Evolutionary conservation across 1,139 yeast species (phyloP).

Genomic region (Saccharomyces hybrid): DNA sequence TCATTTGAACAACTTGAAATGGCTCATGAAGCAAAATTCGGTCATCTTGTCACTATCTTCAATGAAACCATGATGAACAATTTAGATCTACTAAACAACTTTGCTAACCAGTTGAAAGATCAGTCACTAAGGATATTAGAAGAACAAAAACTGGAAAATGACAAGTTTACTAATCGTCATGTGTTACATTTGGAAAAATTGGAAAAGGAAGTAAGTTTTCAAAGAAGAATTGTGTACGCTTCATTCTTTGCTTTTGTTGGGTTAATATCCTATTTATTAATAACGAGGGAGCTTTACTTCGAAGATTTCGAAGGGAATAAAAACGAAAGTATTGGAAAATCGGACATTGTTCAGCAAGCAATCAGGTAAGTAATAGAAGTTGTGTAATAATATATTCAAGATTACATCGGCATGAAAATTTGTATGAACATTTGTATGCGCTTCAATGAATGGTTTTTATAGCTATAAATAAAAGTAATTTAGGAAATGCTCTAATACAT

Average conservation of each 20-base stretch:
- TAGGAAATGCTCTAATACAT: not conserved
- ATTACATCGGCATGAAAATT: not conserved
- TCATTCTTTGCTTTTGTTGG: conserved; percentile 45
- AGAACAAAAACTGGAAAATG: conserved; percentile 34
- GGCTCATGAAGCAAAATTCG: conserved; percentile 53
- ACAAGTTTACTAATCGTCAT: conserved; percentile 36
- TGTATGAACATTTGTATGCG: not conserved
- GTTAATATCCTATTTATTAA: conserved; percentile 31
- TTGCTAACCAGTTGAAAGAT: conserved; percentile 32
- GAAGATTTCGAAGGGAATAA: not conserved
- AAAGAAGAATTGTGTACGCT: conserved; percentile 46
- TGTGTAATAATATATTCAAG: too few species aligned
- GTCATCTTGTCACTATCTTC: conserved; percentile 47
- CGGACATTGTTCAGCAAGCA: not conserved
- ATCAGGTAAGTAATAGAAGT: not conserved
- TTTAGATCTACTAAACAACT: conserved; percentile 35
- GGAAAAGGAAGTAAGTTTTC: conserved; percentile 47
- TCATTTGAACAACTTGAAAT: conserved; percentile 65
- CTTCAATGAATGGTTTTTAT: too few species aligned
- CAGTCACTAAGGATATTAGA: conserved; percentile 36
- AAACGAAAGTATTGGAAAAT: not conserved
- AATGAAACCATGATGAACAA: conserved; percentile 51
- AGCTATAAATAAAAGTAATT: too few species aligned
- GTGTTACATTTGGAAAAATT: conserved; percentile 34
- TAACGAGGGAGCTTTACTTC: not conserved